Evolutionary conservation across 2,329 filamentous ascomycete species (phyloP), one percentile per base, ranked within the genome.

Genomic region (Diaporthe citriasiana): DNA sequence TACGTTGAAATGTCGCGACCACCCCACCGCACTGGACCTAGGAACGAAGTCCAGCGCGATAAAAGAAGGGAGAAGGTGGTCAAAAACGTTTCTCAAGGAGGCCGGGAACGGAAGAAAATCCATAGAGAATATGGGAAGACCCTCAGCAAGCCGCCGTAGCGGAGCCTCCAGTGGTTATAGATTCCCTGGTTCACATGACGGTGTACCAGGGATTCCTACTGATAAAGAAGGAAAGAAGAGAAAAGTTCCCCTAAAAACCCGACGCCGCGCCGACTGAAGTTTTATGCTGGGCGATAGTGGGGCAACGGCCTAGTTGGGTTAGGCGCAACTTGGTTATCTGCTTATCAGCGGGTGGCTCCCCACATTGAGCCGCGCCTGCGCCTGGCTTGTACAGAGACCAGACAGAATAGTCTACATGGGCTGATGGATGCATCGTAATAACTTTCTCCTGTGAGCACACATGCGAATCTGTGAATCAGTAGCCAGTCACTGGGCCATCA

Each of bases 61-160:
- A 83, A 83, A 81, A 70, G 72, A 85, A 87, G 77, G 79, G 79
- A 79, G 79, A 76, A 86, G 85, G 85, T 82, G 80, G 80, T 85
- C 83, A 73, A 75, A 75, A 57, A 84, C 85, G 79, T 85, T 83
- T 75, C 78, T 88, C 74, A 85, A 78, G 86, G 85, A 82, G 87
- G 87, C 87, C 85, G 87, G 87, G 87, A 88, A 88, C 87, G 87
- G 86, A 87, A 84, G 86, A 83, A 87, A 83, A 87, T 84, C 84
- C 85, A 88, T 84, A 79, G 84, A 80, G 81, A 80, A 80, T 79
- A 76, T 78, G 78, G 81, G 80, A 83, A 85, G 86, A 84, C 86
- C 85, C 86, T 87, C 86, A 88, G 87, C 86, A 87, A 87, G 86
- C 86, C 86, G 85, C 86, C 80, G 81, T 82, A 80, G 87, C 85